Conservation (phyloP, 2,329 filamentous ascomycete species). For the Emergomyces orientalis region DNA sequence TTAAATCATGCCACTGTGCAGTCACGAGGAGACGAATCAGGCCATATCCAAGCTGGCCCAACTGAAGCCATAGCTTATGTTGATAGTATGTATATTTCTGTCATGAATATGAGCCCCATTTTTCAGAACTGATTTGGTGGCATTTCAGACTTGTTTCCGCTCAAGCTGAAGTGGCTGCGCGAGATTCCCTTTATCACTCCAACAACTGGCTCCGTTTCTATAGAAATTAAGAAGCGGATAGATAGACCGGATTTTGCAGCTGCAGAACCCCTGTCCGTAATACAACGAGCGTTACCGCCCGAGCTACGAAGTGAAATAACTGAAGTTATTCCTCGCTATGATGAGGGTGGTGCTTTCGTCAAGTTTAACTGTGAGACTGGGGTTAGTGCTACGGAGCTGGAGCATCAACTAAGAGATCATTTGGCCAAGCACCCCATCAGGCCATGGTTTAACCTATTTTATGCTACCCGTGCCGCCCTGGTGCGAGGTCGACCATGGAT, state of each 20-base stretch:
- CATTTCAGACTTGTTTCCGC: slow-evolving; percentile 66
- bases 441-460: slow-evolving; percentile 85
- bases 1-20: slow-evolving; percentile 15
- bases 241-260: slow-evolving; percentile 44
- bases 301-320: slow-evolving; percentile 59
- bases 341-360: slow-evolving; percentile 89
- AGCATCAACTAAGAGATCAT: slow-evolving; percentile 52
- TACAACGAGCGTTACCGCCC: slow-evolving; percentile 54
- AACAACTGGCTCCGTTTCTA: slow-evolving; percentile 37
- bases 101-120: neutral
- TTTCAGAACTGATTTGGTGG: slow-evolving; percentile 3
- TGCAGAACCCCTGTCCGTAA: slow-evolving; percentile 47
- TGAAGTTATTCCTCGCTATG: slow-evolving; percentile 72
- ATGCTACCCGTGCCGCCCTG: slow-evolving; percentile 57
- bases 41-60: slow-evolving; percentile 66
- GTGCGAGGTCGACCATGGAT: slow-evolving; percentile 87
- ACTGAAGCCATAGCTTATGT: slow-evolving; percentile 84
- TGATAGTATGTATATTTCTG: slow-evolving; percentile 54
- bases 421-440: slow-evolving; percentile 63
- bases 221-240: slow-evolving; percentile 41
- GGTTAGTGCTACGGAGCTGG: slow-evolving; percentile 46
- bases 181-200: slow-evolving; percentile 42
- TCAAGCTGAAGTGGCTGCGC: slow-evolving; percentile 59
- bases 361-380: slow-evolving; percentile 58
- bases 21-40: slow-evolving; percentile 56